Evolutionary conservation across 768 basidiomycete genomes (phyloP), one percentile per base, ranked within the genome.

Genomic region (Lactifluus rugatus): DNA sequence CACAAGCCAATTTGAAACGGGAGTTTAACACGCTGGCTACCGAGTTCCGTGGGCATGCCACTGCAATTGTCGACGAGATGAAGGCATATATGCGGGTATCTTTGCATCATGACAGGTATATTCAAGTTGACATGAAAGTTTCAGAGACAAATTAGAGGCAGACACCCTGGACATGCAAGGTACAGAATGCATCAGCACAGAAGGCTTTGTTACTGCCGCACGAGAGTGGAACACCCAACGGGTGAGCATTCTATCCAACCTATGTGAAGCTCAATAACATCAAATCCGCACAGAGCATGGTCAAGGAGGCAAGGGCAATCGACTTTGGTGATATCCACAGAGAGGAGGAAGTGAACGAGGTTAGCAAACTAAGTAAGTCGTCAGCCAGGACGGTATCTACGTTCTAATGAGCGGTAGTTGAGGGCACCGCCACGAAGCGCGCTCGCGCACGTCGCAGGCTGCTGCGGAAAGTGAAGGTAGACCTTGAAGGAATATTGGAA

Each of bases 81-180:
- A 53, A 47, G 21, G 54, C 57, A 58, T 64, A 64, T 55, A 62
- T 64, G 63, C 54, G 51, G 45, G 63, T 62, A 28, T 34, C 6
- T 41, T 19, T 44, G n/a, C 10, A 16, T 16, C 16, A 21, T 0
- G 7, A n/a, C 5, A 36, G 10, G 21, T 26, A 26, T 8, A 41
- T 26, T 28, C 26, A 48, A 37, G 11, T 49, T 56, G 44, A 60
- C 44, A 23, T 28, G 13, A 48, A 19, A 21, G 0, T 44, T 44
- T 11, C 37, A 62, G 61, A 54, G 44, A 54, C 42, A 26, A 62
- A 50, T 14, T 47, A 8, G 58, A 50, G 47, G 32, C 5, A 17
- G 57, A 55, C 37, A 42, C 42, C 23, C 28, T 47, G 19, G 37
- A 54, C 17, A 51, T 37, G 52, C 39, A 17, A 14, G 36, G 39